Percentiles rank a stretch among this genome's conserved stretches.
phyloP scores from a whole-genome alignment of 2,329 filamentous ascomycete genomes.

The Pezicula radicicola region DNA sequence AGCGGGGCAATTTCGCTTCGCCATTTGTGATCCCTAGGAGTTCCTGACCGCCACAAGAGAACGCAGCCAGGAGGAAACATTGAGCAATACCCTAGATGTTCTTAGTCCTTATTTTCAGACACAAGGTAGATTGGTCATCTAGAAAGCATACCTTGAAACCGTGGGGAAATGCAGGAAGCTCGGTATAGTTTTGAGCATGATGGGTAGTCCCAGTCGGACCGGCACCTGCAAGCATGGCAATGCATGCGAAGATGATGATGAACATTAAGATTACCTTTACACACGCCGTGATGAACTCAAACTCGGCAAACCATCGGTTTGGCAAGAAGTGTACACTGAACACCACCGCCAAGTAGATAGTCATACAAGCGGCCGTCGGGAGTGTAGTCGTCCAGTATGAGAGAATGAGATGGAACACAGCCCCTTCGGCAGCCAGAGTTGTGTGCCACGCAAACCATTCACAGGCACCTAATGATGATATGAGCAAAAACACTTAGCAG shows the following conservation, averaged over 20 bases:
- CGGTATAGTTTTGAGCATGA: neutral
- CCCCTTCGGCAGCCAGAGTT: neutral
- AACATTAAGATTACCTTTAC: neutral
- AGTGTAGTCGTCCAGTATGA: neutral
- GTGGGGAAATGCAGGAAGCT: neutral
- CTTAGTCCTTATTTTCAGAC: neutral
- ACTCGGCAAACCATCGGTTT: neutral
- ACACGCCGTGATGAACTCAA: neutral
- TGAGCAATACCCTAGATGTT: slow-evolving; percentile 46
- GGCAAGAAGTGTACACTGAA: neutral
- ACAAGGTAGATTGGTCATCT: neutral
- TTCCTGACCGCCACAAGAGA: slow-evolving; percentile 43
- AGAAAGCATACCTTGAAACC: neutral
- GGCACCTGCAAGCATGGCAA: neutral
- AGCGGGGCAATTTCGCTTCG: slow-evolving; percentile 51
- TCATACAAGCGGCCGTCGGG: neutral
- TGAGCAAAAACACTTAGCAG: neutral
- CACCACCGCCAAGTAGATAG: neutral
- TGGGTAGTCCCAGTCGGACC: neutral
- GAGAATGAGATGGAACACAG: neutral
- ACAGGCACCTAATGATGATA: neutral
- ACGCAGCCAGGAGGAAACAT: slow-evolving; percentile 39
- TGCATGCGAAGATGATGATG: neutral
- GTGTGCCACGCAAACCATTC: neutral
- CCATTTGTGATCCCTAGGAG: slow-evolving; percentile 49